Percentiles rank a stretch among this genome's conserved stretches.
Evolutionary conservation across 306 rosid species (phyloP).

Genomic region (Fragaria ananassa): DNA sequence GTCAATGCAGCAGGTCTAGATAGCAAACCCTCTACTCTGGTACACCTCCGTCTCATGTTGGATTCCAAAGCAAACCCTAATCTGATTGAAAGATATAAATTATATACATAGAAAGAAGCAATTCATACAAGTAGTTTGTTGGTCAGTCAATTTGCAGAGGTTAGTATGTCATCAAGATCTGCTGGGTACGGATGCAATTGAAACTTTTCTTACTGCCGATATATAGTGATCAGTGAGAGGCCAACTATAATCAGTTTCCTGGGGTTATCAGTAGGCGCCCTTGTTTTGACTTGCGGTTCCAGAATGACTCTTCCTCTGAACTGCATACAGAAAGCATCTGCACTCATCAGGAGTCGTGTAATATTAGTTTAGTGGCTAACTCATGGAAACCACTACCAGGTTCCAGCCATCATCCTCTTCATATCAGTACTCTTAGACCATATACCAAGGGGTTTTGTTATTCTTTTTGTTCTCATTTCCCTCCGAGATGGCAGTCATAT

Average conservation of each 20-base stretch:
- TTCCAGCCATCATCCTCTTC: conserved; percentile 26
- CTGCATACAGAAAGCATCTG: conserved; percentile 19
- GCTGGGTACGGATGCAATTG: background rate
- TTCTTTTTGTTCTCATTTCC: conserved; percentile 9
- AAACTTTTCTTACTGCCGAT: background rate
- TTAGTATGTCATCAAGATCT: background rate
- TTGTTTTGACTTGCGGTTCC: background rate
- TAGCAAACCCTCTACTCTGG: background rate
- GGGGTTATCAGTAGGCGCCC: background rate
- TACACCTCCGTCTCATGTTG: background rate
- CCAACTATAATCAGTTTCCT: background rate
- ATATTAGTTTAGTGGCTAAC: background rate
- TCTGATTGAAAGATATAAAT: background rate
- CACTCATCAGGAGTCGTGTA: background rate
- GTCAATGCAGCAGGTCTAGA: background rate
- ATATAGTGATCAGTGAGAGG: background rate
- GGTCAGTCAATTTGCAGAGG: background rate
- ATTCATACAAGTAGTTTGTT: background rate
- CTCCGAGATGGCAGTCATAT: conserved; percentile 15
- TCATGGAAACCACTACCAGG: conserved; percentile 16
- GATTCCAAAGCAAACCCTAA: conserved; percentile 1
- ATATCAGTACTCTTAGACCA: conserved; percentile 24
- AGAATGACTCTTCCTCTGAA: conserved; percentile 16
- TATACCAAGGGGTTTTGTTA: conserved; percentile 14
- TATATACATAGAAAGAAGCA: background rate